A percentile compares a stretch with the other conserved stretches of the same genome.
These are phyloP conservation scores for Tylopilus sp. DNA, from an alignment of 768 basidiomycete genomes.

Conservation along the genomic window DNA sequence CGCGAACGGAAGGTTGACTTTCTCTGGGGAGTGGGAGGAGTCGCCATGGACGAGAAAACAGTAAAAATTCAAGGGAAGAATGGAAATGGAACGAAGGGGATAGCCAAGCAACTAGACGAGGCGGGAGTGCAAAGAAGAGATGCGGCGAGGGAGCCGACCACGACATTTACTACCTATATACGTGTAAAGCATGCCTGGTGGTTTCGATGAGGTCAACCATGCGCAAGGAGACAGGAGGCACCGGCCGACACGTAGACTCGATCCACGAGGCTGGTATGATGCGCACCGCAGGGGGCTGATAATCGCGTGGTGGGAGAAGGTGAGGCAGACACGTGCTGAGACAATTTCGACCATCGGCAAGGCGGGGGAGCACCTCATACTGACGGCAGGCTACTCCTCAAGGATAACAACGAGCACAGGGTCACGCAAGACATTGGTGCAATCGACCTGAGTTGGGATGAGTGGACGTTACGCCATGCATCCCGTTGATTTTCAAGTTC, in stretches of 20 bases:
- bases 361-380: conserved; percentile 14
- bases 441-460: neutral
- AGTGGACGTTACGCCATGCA: neutral
- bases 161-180: conserved; percentile 28
- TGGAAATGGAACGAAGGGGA: conserved; percentile 6
- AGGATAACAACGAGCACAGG: conserved; percentile 15
- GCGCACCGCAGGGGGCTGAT: conserved; percentile 30
- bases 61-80: neutral
- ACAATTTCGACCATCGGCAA: neutral
- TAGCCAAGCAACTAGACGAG: conserved; percentile 7
- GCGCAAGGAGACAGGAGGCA: conserved; percentile 26
- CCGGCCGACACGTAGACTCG: conserved; percentile 16
- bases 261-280: conserved; percentile 28
- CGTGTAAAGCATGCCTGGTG: conserved; percentile 28
- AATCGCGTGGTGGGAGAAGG: conserved; percentile 31
- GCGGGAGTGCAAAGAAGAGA: conserved; percentile 21
- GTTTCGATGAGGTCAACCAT: conserved; percentile 35
- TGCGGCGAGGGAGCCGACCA: conserved; percentile 18
- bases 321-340: conserved; percentile 32
- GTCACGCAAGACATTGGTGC: conserved; percentile 1
- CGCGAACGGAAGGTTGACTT: conserved; percentile 50
- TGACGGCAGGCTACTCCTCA: conserved; percentile 4
- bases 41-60: conserved; percentile 25
- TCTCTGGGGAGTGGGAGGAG: conserved; percentile 33
- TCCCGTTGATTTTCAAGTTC: neutral